phyloP scores from a whole-genome alignment of 2,329 filamentous ascomycete genomes.

The Colletotrichum camelliae region DNA sequence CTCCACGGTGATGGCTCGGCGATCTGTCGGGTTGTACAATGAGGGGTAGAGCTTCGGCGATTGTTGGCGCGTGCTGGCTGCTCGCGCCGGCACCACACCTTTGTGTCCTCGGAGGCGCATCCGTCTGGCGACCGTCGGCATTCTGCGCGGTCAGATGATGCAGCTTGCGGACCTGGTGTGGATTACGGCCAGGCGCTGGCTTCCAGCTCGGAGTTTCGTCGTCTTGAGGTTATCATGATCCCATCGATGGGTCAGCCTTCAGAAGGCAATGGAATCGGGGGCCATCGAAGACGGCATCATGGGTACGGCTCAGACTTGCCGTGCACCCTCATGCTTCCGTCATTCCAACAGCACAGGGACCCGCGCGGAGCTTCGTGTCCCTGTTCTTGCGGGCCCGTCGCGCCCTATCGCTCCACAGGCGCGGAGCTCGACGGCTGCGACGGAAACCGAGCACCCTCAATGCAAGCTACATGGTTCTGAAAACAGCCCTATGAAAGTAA shows the following conservation, averaged over 20 bases:
- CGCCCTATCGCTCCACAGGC: neutral
- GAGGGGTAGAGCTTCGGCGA: slow-evolving; percentile 8
- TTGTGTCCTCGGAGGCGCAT: neutral
- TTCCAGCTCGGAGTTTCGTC: neutral
- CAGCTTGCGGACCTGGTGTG: neutral
- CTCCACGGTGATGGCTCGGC: slow-evolving; percentile 16
- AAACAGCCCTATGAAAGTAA: fast-evolving
- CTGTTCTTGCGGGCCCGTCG: neutral
- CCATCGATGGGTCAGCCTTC: neutral
- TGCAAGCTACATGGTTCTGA: neutral
- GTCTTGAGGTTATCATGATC: neutral
- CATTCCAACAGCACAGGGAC: neutral
- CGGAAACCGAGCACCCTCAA: neutral
- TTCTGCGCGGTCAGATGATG: neutral
- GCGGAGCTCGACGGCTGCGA: neutral
- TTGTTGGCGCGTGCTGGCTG: neutral
- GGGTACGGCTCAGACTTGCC: neutral
- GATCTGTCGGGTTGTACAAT: slow-evolving; percentile 14
- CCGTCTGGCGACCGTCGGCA: neutral
- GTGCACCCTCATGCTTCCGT: neutral
- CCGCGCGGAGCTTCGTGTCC: neutral
- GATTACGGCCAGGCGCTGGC: neutral
- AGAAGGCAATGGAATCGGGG: neutral
- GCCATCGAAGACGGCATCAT: neutral
- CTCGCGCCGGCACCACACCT: neutral